Percentiles rank a stretch among this genome's conserved stretches.
These are phyloP conservation scores for Cercophora newfieldiana DNA, from an alignment of 495 filamentous ascomycete genomes.

Conservation along the genomic window DNA sequence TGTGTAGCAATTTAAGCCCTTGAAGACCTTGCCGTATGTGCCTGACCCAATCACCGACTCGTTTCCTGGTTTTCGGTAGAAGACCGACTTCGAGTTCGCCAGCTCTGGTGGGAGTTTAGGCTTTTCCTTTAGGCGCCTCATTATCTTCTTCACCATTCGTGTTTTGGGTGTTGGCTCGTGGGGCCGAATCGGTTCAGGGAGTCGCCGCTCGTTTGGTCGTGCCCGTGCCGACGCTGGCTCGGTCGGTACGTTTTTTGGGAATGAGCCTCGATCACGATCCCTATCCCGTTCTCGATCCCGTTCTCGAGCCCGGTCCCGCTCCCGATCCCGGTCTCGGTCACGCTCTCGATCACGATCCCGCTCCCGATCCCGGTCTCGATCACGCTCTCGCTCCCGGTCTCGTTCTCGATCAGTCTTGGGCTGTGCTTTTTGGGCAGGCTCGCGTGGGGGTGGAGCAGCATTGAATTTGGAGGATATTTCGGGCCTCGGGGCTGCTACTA, in stretches of 20 bases:
- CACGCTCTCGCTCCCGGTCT: conserved; percentile 3
- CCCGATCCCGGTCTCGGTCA: conserved; percentile 24
- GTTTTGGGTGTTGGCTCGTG: conserved; percentile 49
- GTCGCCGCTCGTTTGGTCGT: conserved; percentile 49
- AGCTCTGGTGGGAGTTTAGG: conserved; percentile 71
- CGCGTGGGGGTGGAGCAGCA: conserved; percentile 47
- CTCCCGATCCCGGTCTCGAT: conserved; percentile 25
- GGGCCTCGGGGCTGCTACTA: conserved; percentile 62
- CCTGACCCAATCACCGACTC: conserved; percentile 93
- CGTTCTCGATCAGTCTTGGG: conserved; percentile 43
- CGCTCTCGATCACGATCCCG: conserved; percentile 11
- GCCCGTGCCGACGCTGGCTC: conserved; percentile 53
- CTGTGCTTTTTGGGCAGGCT: conserved; percentile 30
- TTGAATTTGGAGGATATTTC: conserved; percentile 74
- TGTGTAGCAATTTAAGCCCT: conserved; percentile 94
- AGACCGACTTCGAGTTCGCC: conserved; percentile 77
- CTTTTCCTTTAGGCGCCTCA: conserved; percentile 69
- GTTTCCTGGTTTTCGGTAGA: conserved; percentile 88
- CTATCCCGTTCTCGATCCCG: conserved; percentile 45
- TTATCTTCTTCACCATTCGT: conserved; percentile 63
- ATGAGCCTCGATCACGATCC: conserved; percentile 35
- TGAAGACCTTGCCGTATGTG: conserved; percentile 97
- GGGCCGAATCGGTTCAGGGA: conserved; percentile 38
- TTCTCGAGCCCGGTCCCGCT: conserved; percentile 22
- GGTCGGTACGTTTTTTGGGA: conserved; percentile 49